Evolutionary conservation across 345 rosid genomes (phyloP), one percentile per base, ranked within the genome.

Genomic region (Litchi chinensis): DNA sequence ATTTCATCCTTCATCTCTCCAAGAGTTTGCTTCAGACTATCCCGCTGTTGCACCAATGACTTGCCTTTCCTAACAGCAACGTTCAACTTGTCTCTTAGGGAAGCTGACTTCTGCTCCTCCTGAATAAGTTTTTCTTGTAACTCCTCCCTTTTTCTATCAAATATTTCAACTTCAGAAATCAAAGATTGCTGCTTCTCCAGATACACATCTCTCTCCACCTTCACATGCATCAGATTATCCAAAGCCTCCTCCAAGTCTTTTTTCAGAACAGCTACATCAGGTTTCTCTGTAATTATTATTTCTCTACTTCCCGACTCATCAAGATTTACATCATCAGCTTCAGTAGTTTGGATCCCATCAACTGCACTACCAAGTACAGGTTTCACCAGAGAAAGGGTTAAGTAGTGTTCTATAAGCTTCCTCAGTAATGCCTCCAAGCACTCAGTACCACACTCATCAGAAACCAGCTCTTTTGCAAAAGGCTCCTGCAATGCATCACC

Each of bases 61-160:
- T 96, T 96, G 72, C 99, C 98, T 91, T 96, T 96, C 82, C 97
- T 88, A 82, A 96, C 98, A 59, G 98, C 99, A 81, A 93, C 90
- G 78, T 89, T 93, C 86, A 96, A 76, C 85, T 94, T 96, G 87
- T 96, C 99, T 78, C 95, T 90, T 9, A 79, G 79, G 79, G 97
- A 89, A 75, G 87, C 85, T 66, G 93, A 89, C 85, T 89, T 96
- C 87, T 90, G 98, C 88, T 94, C 95, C 89, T 94, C 99, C 85
- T 88, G 93, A 72, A 74, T 77, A 75, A 91, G 93, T 39, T 84
- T 83, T 79, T 83, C 92, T 79, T 86, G 93, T 88, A 96, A 81
- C 82, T 90, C 94, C 67, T 80, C 71, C 63, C 79, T 87, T 83
- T 88, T 88, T 79, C 80, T 90, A 70, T 87, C 82, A 57, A 92